Evolutionary conservation across 805 yeast genomes (phyloP).

Genomic region (Schwanniomyces sp.): DNA sequence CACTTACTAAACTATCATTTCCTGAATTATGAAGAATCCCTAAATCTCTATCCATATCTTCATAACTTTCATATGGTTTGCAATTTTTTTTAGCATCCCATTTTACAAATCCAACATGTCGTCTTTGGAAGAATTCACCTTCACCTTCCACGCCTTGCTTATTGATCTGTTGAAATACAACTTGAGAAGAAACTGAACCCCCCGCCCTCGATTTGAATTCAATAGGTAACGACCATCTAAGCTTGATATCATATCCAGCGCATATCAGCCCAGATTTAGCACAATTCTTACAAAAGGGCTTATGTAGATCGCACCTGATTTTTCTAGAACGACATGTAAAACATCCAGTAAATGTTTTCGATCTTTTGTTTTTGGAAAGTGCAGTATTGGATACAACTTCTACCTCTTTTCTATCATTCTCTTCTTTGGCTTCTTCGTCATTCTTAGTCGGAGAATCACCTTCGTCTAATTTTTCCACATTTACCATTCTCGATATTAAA

Average conservation of each 20-base stretch:
- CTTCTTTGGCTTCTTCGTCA: background rate
- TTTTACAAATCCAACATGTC: constrained; percentile 71
- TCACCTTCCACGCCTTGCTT: constrained; percentile 17
- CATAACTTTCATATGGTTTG: constrained; percentile 63
- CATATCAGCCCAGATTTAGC: constrained; percentile 64
- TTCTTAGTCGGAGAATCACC: background rate
- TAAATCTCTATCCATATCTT: constrained; percentile 77
- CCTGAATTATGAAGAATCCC: constrained; percentile 51
- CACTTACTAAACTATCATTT: constrained; percentile 30
- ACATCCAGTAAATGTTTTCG: constrained; percentile 83
- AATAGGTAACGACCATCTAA: constrained; percentile 70
- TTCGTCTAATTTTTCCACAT: background rate
- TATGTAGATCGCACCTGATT: constrained; percentile 73
- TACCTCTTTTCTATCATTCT: background rate
- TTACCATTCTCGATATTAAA: background rate
- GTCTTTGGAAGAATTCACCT: constrained; percentile 59
- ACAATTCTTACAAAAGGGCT: constrained; percentile 75
- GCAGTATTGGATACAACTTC: background rate
- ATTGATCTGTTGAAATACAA: constrained; percentile 23
- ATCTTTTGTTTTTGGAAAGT: constrained; percentile 14
- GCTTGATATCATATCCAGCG: constrained; percentile 79
- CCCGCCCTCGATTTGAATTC: constrained; percentile 27
- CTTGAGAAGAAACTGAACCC: constrained; percentile 27
- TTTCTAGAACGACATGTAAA: constrained; percentile 83
- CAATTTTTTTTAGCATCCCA: constrained; percentile 56